Base-by-base conservation (phyloP, 345 rosid genomes). In the Dimocarpus longan region DNA sequence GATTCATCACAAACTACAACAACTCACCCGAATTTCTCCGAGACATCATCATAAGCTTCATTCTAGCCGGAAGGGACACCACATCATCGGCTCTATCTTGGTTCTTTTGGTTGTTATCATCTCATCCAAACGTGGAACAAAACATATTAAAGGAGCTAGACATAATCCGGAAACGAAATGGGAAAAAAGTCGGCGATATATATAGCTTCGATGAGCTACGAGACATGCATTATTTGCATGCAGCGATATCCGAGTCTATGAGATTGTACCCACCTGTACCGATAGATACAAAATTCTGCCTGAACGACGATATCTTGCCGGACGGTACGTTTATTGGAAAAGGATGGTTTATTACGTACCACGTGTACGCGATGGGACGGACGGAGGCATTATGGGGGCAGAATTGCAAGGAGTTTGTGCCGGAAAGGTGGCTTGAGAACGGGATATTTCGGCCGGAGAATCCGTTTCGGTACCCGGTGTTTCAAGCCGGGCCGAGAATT, bases 211-310 rank as follows among this genome's bases (percentile, higher is more conserved):
- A 83, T 10, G 70, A 74, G 67, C 83, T 84, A 15, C 76, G 83
- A 56, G 85, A 88, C 22, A 84, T 88, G 85, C 75, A 85, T 26
- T 79, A 83, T 76, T 44, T 87, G 80, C 91, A 88, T 2, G 87
- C 88, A 8, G 82, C 89, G 5, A 65, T 88, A 26, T 83, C 85
- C 10, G 91, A 88, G 70, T 70, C 78, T 42, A 83, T 88, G 88
- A 78, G 91, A 81, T 74, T 88, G 15, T 86, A 86, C 70, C 91
- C 91, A 19, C 89, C 89, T 3, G 91, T 86, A 5, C 85, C 91
- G 8, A 4, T 78, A n/a, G 85, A 88, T 43, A 57, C 79, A 18
- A 88, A 84, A 70, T n/a, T 64, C 1, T 83, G 87, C 46, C n/a
- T 50, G 0, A 16, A n/a, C 11, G 80, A 79, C 48, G 87, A 84